Base-by-base conservation (phyloP, 345 rosid genomes). In the Acer saccharum region DNA sequence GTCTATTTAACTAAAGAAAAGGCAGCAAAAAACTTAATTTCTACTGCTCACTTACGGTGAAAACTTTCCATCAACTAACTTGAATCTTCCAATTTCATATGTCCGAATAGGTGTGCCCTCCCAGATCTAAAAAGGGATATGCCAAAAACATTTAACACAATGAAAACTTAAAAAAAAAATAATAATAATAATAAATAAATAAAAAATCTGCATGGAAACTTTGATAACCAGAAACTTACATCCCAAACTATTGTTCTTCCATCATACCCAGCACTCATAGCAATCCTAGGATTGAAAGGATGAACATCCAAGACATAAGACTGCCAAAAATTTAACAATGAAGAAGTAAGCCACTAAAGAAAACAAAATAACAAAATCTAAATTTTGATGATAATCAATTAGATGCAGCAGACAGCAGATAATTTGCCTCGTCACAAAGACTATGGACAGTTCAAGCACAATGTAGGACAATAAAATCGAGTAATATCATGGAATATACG, bases 241-340 rank as follows among this genome's bases (percentile, higher is more conserved):
- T 96, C 99, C 98, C 99, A 96, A 78, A 96, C 88, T 76, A 96
- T 96, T 74, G 98, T 93, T 83, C 81, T 88, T 77, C 99, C 99
- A 87, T 96, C 99, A 81, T 96, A 96, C 76, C 99, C 99, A 83
- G 99, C 98, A 72, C 98, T 96, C 99, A 96, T 96, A 20, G 98
- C 98, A 78, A 96, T 92, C 83, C 98, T 90, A 50, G 98, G 98
- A 83, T 96, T 94, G 85, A 87, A 96, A 83, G 99, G 99, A 84
- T 96, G 99, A 76, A 96, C 98, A 88, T 96, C 99, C 88, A 96
- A 87, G 82, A 96, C 99, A 86, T 92, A 96, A 50, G 99, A 94
- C 99, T 96, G 92, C 82, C 76, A 84, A 84, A 52, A 80, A 58
- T 68, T 78, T 61, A 81, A 81, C 10, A 67, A 69, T 27, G 23